phyloP scores from a whole-genome alignment of 805 yeast genomes.

The Kodamaea restingae region DNA sequence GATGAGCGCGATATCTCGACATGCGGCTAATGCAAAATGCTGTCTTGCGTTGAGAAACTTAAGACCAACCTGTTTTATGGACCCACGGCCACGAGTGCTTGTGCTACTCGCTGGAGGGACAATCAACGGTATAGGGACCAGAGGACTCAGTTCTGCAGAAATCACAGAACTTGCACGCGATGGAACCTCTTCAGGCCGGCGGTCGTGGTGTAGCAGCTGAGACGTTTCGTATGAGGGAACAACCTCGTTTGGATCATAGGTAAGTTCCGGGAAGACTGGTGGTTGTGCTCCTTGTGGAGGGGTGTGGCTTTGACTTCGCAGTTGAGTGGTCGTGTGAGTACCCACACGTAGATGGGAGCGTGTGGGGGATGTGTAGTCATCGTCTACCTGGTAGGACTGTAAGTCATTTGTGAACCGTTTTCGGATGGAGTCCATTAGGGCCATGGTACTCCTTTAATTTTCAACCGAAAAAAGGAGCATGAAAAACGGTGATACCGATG shows the following conservation, averaged over 20 bases:
- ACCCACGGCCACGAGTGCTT: slow-evolving; percentile 15
- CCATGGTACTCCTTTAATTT: slow-evolving; percentile 12
- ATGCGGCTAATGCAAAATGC: slow-evolving; percentile 70
- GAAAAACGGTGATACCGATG: no score
- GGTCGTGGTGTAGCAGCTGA: slow-evolving; percentile 23
- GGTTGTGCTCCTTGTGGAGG: slow-evolving; percentile 4
- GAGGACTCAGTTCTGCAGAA: slow-evolving; percentile 3
- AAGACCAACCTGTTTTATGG: slow-evolving; percentile 57
- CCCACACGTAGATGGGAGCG: slow-evolving; percentile 1
- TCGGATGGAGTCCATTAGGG: slow-evolving; percentile 23
- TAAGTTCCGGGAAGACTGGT: background rate
- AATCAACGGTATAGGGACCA: slow-evolving; percentile 1
- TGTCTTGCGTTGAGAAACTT: slow-evolving; percentile 70
- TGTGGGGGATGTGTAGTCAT: slow-evolving; percentile 23
- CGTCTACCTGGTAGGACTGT: slow-evolving; percentile 31
- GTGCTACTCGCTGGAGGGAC: slow-evolving; percentile 3
- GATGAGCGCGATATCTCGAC: slow-evolving; percentile 71
- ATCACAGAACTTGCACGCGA: slow-evolving; percentile 6
- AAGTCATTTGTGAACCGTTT: slow-evolving; percentile 23
- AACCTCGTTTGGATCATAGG: slow-evolving; percentile 28
- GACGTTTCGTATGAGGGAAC: slow-evolving; percentile 43
- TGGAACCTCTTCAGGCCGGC: slow-evolving; percentile 6
- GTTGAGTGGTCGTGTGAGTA: slow-evolving; percentile 3
- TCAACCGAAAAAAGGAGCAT: background rate
- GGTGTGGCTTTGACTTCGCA: slow-evolving; percentile 8